These are phyloP conservation scores for Hypoxylon fragiforme DNA, from an alignment of 495 filamentous ascomycete species.

Conservation along the genomic window DNA sequence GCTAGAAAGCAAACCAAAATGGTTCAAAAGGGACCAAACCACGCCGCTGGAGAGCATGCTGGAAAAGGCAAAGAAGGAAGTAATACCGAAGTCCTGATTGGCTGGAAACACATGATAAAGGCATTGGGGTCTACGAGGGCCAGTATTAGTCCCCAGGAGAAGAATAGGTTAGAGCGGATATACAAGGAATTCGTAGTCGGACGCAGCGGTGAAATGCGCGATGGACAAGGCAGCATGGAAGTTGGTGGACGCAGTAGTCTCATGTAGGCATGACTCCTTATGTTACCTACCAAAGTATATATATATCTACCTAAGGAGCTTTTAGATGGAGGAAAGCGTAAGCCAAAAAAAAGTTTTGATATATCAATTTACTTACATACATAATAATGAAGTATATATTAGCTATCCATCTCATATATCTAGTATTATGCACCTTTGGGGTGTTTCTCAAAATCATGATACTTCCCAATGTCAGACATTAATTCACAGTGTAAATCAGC, in stretches of 20 bases:
- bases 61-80: conserved; percentile 40
- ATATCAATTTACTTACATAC: background rate
- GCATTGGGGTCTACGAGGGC: conserved; percentile 76
- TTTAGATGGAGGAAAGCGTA: background rate
- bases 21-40: conserved; percentile 48
- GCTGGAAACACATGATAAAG: conserved; percentile 82
- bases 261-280: conserved; percentile 73
- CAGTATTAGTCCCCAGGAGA: conserved; percentile 79
- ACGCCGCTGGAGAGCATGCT: conserved; percentile 29
- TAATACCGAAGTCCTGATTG: conserved; percentile 72
- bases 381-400: background rate
- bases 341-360: conserved; percentile 1
- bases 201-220: conserved; percentile 91
- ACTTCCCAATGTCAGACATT: no score
- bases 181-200: conserved; percentile 92
- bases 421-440: no score
- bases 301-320: no score
- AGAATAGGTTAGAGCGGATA: conserved; percentile 71
- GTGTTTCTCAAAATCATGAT: no score
- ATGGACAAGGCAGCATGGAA: conserved; percentile 85
- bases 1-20: conserved; percentile 63
- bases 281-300: background rate
- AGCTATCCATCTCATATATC: no score
- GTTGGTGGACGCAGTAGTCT: conserved; percentile 90
- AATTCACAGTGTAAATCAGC: no score